A percentile compares a stretch with the other conserved stretches of the same genome.
These are phyloP conservation scores for Kokia cookei DNA, from an alignment of 441 rosid genomes.

Conservation along the genomic window DNA sequence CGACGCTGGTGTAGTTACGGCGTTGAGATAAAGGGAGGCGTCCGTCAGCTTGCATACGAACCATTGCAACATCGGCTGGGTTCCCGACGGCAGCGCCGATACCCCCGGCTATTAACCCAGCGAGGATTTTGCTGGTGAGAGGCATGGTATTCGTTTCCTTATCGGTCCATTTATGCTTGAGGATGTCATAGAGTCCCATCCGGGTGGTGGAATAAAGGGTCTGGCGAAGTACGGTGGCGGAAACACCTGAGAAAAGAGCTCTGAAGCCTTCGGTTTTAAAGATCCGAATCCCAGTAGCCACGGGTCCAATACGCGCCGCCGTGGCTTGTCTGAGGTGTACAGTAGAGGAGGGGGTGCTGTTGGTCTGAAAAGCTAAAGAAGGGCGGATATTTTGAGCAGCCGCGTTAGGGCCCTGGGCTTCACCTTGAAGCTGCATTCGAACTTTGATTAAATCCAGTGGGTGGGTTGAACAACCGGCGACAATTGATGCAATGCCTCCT, in stretches of 20 bases:
- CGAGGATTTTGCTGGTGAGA: slow-evolving; percentile 29
- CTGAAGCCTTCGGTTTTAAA: slow-evolving; percentile 38
- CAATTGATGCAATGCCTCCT: slow-evolving; percentile 50
- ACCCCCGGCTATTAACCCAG: slow-evolving; percentile 41
- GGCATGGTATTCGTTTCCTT: slow-evolving; percentile 31
- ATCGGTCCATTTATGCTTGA: slow-evolving; percentile 43
- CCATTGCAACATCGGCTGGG: slow-evolving; percentile 59
- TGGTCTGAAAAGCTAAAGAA: slow-evolving; percentile 26
- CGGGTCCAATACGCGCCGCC: slow-evolving; percentile 27
- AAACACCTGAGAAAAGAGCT: slow-evolving; percentile 49
- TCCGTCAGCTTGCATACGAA: slow-evolving; percentile 58
- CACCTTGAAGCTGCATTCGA: slow-evolving; percentile 56
- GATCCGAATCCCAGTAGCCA: slow-evolving; percentile 32
- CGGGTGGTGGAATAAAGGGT: slow-evolving; percentile 51
- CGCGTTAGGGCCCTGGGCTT: slow-evolving; percentile 20
- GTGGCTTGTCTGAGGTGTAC: slow-evolving; percentile 9
- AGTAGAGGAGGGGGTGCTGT: neutral
- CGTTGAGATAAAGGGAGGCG: slow-evolving; percentile 43
- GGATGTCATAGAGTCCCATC: slow-evolving; percentile 48
- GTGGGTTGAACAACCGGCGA: slow-evolving; percentile 51
- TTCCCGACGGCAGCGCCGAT: slow-evolving; percentile 49
- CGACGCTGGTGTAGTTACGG: slow-evolving; percentile 44
- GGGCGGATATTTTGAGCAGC: slow-evolving; percentile 30
- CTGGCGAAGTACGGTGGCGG: slow-evolving; percentile 52
- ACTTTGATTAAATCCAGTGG: slow-evolving; percentile 56